Evolutionary conservation across 2,329 filamentous ascomycete species (phyloP), one percentile per base, ranked within the genome.

Genomic region (Tolypocladium capitatum): DNA sequence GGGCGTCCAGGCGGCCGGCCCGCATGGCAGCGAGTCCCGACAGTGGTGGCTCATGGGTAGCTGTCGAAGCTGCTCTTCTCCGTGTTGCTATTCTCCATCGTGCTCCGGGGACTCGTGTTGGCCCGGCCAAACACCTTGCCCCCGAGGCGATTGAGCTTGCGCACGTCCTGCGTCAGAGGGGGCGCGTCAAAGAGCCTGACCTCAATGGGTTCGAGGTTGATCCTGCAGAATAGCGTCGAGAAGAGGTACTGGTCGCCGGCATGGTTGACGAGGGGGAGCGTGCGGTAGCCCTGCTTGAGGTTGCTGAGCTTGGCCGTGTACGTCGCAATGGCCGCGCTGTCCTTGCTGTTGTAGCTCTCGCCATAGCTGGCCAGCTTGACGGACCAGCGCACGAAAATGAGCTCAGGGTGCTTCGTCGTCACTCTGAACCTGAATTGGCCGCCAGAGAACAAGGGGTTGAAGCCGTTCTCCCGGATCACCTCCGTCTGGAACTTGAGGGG

Each of bases 191-290:
- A 69, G 54, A 79, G 75, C 53, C 77, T 71, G 51, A 74, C 77
- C 42, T 75, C 76, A 34, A 76, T 68, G 14, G 73, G 70, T 35
- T 76, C 72, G 30, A 78, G 84, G 55, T 81, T 81, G 67, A 97
- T 86, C 59, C 83, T 83, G 70, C 90, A 95, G 65, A 97, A 95
- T 16, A 98, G 73, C 11, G 89, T 94, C 2, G 92, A 95, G 67
- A 96, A 96, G 40, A 96, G 75, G 63, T 94, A 97, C 57, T 90
- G 87, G 57, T 96, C 90, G 51, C 90, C 92, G 53, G 88, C 86
- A 48, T 81, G 77, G 66, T 97, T 90, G 63, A 88, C 84, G 16
- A 98, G 74, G 11, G 91, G 92, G 46, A 97, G 73, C 51, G 94
- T 94, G 52, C 91, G 88, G 65, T 92, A 97, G 28, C 92, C 92